Conservation (phyloP, 1,139 yeast species). For the Trichomonascaceae sp. region DNA sequence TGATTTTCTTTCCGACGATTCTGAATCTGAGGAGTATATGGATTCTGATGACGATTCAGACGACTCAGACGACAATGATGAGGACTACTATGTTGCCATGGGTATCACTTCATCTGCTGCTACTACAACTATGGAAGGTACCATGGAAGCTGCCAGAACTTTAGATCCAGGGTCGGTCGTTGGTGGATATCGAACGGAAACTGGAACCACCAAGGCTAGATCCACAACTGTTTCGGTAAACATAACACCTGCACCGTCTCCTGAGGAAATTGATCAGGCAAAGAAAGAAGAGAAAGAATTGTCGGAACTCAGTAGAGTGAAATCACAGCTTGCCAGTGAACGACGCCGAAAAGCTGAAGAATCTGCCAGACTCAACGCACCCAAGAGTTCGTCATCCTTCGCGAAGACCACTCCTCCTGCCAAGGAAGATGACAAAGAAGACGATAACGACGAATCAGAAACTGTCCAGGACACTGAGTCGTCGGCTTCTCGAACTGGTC, state of each 20-base stretch:
- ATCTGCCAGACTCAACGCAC: conserved; percentile 7
- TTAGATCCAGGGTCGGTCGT: background rate
- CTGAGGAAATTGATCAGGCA: conserved; percentile 7
- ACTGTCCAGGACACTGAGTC: background rate
- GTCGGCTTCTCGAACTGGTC: background rate
- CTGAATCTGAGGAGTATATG: background rate
- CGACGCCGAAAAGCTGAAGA: conserved; percentile 10
- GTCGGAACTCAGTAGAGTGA: conserved; percentile 11
- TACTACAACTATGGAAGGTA: background rate
- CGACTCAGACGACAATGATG: conserved; percentile 11
- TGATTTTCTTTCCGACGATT: background rate
- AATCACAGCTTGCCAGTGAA: conserved; percentile 14
- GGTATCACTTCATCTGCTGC: background rate
- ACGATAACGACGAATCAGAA: background rate
- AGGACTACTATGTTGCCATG: background rate
- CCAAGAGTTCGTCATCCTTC: background rate
- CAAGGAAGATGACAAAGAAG: background rate
- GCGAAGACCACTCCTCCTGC: background rate
- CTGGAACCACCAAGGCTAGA: background rate
- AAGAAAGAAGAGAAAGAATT: conserved; percentile 6
- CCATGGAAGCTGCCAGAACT: background rate
- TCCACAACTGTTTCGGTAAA: background rate
- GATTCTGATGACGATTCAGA: conserved; percentile 1
- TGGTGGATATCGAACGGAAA: background rate
- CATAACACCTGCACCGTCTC: conserved; percentile 1